Conservation (phyloP, 2,329 filamentous ascomycete species). For the Cladophialophora yegresii region DNA sequence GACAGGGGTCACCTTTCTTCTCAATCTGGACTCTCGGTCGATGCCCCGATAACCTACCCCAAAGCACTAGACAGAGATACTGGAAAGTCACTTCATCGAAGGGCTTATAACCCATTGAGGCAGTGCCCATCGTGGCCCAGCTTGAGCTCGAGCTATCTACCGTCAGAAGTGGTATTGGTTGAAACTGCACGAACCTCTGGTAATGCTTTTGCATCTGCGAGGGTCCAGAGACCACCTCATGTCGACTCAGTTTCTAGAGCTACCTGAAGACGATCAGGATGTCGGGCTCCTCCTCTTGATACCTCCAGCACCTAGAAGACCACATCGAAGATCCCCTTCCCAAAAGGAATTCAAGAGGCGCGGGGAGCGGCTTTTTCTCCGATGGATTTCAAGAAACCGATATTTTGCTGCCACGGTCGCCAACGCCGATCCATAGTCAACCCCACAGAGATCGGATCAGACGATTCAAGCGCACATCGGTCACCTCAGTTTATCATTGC, state of each 20-base stretch:
- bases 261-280: neutral
- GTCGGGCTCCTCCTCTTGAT: neutral
- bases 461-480: neutral
- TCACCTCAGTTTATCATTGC: neutral
- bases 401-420: neutral
- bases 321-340: neutral
- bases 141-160: neutral
- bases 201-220: neutral
- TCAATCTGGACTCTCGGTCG: no score
- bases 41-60: neutral
- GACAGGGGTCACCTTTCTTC: neutral
- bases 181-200: neutral
- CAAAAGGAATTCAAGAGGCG: neutral
- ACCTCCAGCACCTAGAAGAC: neutral
- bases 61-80: no score
- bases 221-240: neutral
- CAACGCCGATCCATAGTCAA: neutral
- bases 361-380: neutral
- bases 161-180: neutral
- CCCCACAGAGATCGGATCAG: neutral
- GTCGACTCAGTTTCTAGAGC: neutral
- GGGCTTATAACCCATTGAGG: neutral
- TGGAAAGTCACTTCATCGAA: neutral
- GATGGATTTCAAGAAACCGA: neutral
- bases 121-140: neutral